Conservation (phyloP, 371 early-diverging fungal genomes). For the Aphelidium insulamus region DNA sequence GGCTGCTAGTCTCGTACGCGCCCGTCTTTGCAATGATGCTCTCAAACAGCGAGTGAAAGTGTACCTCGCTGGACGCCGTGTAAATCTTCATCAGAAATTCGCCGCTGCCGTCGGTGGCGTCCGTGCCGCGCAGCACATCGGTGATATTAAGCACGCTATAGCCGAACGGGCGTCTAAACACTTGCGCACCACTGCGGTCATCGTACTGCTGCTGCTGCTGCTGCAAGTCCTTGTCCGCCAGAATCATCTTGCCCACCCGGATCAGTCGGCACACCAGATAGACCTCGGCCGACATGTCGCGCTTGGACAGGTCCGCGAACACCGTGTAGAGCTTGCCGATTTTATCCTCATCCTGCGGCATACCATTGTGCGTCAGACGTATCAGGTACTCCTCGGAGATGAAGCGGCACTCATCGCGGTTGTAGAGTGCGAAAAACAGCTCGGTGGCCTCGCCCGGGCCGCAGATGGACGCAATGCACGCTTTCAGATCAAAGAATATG, state of each 20-base stretch:
- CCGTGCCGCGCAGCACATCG: conserved; percentile 11
- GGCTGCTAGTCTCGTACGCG: conserved; percentile 19
- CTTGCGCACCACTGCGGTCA: background rate
- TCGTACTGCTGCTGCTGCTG: conserved; percentile 3
- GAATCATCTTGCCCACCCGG: conserved; percentile 32
- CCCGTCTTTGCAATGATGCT: conserved; percentile 26
- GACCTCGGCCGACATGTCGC: conserved; percentile 21
- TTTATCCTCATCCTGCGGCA: conserved; percentile 24
- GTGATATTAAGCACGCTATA: conserved; percentile 31
- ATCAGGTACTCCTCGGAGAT: conserved; percentile 39
- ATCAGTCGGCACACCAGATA: conserved; percentile 38
- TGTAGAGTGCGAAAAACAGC: conserved; percentile 37
- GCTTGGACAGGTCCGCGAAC: conserved; percentile 26
- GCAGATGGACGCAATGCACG: conserved; percentile 37
- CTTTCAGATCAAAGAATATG: conserved; percentile 30
- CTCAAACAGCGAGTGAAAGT: conserved; percentile 26
- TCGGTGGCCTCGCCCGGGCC: conserved; percentile 35
- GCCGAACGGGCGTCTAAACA: conserved; percentile 33
- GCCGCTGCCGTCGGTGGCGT: conserved; percentile 2
- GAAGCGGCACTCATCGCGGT: conserved; percentile 16
- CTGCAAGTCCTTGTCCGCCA: conserved; percentile 17
- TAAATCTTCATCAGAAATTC: conserved; percentile 25
- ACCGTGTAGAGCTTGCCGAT: conserved; percentile 24
- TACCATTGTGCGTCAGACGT: conserved; percentile 24
- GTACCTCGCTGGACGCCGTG: conserved; percentile 23